Base-by-base conservation (phyloP, 1,139 yeast species). In the Geotrichum bryndzae region DNA sequence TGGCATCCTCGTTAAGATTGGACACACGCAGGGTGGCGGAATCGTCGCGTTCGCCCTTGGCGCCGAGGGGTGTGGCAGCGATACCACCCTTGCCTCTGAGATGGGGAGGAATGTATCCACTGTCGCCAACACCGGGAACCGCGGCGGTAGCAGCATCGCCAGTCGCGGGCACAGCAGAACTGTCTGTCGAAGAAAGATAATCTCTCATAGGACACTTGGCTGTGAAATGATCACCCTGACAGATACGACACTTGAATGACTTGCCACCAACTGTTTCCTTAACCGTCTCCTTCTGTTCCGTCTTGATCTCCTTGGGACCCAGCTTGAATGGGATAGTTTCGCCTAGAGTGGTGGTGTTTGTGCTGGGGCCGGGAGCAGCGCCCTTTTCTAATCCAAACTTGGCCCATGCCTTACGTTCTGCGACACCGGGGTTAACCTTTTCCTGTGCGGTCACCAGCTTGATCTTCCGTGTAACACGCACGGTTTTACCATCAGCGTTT, bases 131-230 rank as follows among this genome's bases (percentile, higher is more conserved):
- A 41, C 69, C 70, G 46, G 70, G 65, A 53, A 72, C 74, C 54
- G 71, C 71, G 51, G 73, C 61, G 54, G 69, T 66, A 46, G 70
- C 70, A 53, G 74, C 74, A 45, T 70, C 67, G 53, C 72, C 74
- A 55, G 71, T 71, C 18, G 68, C 65, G 52, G 73, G 61, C 33
- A 76, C 74, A 51, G 70, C 75, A 56, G 77, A 76, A 15, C 51
- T 46, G 54, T 77, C 74, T 52, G 79, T 75, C 54, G 81, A 81
- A 51, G 92, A 95, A 76, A 94, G 81, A 53, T 95, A 88, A 71
- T 88, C 96, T 79, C 89, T 92, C 82, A 86, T 90, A 67, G 99
- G 99, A 88, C 99, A 94, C 79, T 88, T 87, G 74, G 92, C 80
- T 52, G 98, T 89, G 83, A 87, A 90, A 82, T 94, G 99, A 68